These are phyloP conservation scores for Tricholoma saponaceum DNA, from an alignment of 768 basidiomycete species.

Conservation along the genomic window DNA sequence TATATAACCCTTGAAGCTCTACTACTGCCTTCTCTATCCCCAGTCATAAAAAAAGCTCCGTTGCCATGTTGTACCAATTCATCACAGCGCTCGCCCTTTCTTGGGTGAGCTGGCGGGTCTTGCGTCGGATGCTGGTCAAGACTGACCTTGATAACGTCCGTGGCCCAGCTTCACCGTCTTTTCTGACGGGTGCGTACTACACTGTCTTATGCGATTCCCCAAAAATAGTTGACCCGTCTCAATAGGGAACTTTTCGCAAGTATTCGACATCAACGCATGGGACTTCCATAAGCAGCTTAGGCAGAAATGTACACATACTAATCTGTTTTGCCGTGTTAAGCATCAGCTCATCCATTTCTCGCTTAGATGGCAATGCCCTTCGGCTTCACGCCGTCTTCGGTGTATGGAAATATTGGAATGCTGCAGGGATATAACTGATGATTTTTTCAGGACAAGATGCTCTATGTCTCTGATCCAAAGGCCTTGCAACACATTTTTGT, in stretches of 20 bases:
- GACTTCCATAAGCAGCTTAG: neutral
- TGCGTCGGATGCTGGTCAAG: constrained; percentile 13
- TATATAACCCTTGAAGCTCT: no score
- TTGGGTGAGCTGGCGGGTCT: constrained; percentile 8
- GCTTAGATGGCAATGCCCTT: constrained; percentile 13
- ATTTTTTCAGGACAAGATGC: constrained; percentile 7
- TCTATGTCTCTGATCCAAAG: constrained; percentile 34
- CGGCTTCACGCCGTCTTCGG: constrained; percentile 15
- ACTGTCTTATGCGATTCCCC: neutral
- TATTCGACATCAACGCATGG: neutral
- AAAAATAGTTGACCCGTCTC: neutral
- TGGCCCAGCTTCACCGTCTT: constrained; percentile 26
- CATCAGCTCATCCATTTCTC: neutral
- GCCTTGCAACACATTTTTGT: constrained; percentile 32
- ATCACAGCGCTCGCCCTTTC: constrained; percentile 8
- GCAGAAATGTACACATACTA: neutral
- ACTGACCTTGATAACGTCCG: constrained; percentile 28
- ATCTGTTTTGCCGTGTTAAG: neutral
- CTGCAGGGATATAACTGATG: neutral
- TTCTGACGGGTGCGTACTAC: constrained; percentile 22
- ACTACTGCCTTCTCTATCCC: neutral
- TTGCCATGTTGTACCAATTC: neutral
- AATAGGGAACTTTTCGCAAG: neutral
- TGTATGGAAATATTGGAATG: constrained; percentile 3
- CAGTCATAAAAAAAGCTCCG: neutral